phyloP scores from a whole-genome alignment of 257 asterid species.

The Gentiana dahurica region DNA sequence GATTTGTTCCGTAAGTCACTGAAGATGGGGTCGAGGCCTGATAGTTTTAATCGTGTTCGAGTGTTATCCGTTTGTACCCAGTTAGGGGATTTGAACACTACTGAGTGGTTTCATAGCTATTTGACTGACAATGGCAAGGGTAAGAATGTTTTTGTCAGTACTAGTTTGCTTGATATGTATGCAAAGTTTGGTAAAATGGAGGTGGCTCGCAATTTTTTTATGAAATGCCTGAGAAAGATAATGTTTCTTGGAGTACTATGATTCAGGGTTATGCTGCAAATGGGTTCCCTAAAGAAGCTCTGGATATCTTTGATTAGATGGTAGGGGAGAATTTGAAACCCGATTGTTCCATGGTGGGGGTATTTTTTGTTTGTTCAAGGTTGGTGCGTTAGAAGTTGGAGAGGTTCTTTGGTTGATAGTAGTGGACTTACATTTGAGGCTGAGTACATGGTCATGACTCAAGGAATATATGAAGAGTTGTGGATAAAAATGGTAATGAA shows the following conservation, averaged over 20 bases:
- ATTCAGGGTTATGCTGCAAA: constrained; percentile 38
- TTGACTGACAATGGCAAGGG: constrained; percentile 19
- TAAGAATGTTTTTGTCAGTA: constrained; percentile 30
- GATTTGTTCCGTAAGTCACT: not conserved
- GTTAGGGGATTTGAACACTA: constrained; percentile 22
- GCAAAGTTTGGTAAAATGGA: constrained; percentile 31
- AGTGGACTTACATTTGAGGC: too few species aligned
- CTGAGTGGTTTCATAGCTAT: constrained; percentile 30
- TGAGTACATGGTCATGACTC: too few species aligned
- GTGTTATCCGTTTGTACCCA: constrained; percentile 26
- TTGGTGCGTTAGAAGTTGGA: constrained; percentile 6
- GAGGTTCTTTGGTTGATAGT: too few species aligned
- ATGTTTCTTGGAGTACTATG: constrained; percentile 41
- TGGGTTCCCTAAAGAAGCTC: constrained; percentile 32
- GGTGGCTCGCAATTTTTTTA: constrained; percentile 30
- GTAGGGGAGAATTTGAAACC: constrained; percentile 12
- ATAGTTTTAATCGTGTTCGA: constrained; percentile 29
- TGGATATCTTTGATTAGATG: constrained; percentile 30
- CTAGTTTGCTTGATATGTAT: constrained; percentile 36
- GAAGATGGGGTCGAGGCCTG: constrained; percentile 25
- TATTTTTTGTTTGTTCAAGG: constrained; percentile 38
- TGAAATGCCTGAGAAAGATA: constrained; percentile 30
- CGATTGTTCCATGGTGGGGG: constrained; percentile 42
- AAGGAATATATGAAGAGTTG: too few species aligned
- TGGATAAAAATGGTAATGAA: too few species aligned